Base-by-base conservation (phyloP, 768 basidiomycete species). In the Dioszegia crocea region DNA sequence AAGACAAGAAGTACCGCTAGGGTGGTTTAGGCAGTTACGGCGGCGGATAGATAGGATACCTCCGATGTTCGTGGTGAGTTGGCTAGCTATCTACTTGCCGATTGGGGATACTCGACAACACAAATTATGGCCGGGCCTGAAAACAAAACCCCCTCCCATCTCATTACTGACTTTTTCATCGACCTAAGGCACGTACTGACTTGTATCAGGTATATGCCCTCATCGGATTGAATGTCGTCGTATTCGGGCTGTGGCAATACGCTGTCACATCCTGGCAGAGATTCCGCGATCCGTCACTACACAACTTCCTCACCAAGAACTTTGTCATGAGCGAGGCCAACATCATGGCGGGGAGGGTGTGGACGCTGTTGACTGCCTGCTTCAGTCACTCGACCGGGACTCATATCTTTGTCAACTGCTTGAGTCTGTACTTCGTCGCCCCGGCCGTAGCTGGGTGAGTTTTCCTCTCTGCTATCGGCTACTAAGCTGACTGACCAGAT, bases 211-310 rank as follows among this genome's bases (percentile, higher is more conserved):
- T 63, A 30, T 59, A 54, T 33, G 57, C 43, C n/a, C 24, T 76
- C 40, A 73, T 76, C 44, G 75, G 65, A 3, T 10, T 66, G 1
- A 76, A 76, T 31, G 67, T 67, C 19, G 75, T 54, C 12, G 64
- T 76, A 11, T 76, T 69, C 60, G 31, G 70, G 0, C 49, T 76
- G 5, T 76, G 75, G 75, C 71, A 75, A 61, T 76, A 76, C 52
- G 75, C 70, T n/a, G 46, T 62, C 1, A 47, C 27, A 29, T 57
- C 49, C 17, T 59, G n/a, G 40, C 48, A 70, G 50, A 62, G 73
- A 30, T 76, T 76, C 58, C 52, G 65, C 26, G 75, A 76, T 66
- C 73, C 75, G 9, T 51, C 56, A 0, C 56, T 76, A 16, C 69
- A 70, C 52, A 48, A 62, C 16, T 76, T 66, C 55, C 51, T 76